Base-by-base conservation (phyloP, 2,329 filamentous ascomycete genomes). In the Cordyceps farinosa region DNA sequence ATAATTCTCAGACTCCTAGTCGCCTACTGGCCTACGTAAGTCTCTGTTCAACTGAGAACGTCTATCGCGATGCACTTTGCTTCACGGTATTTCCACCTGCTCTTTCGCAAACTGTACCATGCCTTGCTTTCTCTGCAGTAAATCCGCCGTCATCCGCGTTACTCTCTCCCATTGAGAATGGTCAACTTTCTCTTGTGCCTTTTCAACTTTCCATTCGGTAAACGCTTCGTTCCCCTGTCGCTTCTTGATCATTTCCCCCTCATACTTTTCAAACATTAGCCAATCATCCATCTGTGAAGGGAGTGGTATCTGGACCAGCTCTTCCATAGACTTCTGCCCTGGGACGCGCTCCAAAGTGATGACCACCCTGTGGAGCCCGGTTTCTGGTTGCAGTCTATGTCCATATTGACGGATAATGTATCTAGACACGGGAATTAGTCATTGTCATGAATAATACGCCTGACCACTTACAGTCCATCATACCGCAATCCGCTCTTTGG, bases 251-350 rank as follows among this genome's bases (percentile, higher is more conserved):
- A 75, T 75, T 57, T 78, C 77, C 11, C 73, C 77, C 69, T 83
- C 77, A 36, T 78, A 69, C 66, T 78, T 79, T 66, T 82, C 75
- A 69, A 80, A 85, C 9, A 84, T 67, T 2, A 73, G 64, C 83
- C 82, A 87, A 64, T 87, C 83, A 64, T 87, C 84, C 6, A 84
- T 66, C 69, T 86, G 81, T 2, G 82, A 84, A 2, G 84, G 83
- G 11, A 70, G 75, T 0, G 84, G 84, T 13, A 84, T 75, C n/a
- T 67, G 63, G n/a, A 70, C 65, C 9, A 85, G 66, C 6, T 79
- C 73, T 8, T 78, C 70, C 65, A 84, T 72, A 2, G 79, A 66
- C 1, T 63, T 73, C 66, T 84, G 81, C 11, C 72, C 74, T 0
- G 71, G 55, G 8, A 77, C 73, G 29, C 80, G 77, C 65, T 84